These are phyloP conservation scores for Herpetomonas muscarum DNA, from an alignment of 208 protist species.

Conservation along the genomic window DNA sequence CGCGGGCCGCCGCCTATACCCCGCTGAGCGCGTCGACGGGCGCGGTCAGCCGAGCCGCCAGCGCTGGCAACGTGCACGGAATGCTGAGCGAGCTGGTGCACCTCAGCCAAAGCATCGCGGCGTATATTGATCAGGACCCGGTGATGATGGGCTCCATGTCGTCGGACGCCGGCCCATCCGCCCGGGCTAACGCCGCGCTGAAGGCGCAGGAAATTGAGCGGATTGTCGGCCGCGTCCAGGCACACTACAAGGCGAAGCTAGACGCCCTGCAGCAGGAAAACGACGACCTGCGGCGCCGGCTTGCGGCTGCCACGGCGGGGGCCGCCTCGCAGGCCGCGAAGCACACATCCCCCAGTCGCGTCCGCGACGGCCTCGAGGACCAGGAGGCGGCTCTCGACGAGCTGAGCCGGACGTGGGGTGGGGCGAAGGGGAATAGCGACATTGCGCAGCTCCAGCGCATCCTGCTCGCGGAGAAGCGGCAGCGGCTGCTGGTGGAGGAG, in stretches of 20 bases:
- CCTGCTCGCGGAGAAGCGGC: constrained; percentile 66
- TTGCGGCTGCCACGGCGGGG: constrained; percentile 6
- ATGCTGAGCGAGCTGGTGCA: constrained; percentile 63
- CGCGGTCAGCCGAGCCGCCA: constrained; percentile 5
- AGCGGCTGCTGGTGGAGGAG: constrained; percentile 81
- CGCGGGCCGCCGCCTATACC: too few relatives aligned
- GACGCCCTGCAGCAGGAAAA: constrained; percentile 32
- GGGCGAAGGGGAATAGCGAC: constrained; percentile 8
- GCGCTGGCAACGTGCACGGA: constrained; percentile 27
- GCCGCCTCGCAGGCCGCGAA: not conserved
- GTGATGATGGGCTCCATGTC: not conserved
- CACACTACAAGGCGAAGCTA: constrained; percentile 60
- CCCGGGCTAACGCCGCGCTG: constrained; percentile 38
- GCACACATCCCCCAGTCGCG: constrained; percentile 3
- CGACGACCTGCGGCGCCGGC: constrained; percentile 19
- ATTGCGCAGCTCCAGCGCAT: constrained; percentile 36
- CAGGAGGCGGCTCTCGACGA: constrained; percentile 26
- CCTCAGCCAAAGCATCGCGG: constrained; percentile 62
- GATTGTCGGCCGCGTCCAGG: constrained; percentile 75
- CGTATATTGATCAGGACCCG: constrained; percentile 41
- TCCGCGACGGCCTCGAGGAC: constrained; percentile 13
- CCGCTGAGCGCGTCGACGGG: not conserved
- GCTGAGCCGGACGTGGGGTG: constrained; percentile 15
- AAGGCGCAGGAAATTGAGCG: constrained; percentile 79
- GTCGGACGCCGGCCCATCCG: constrained; percentile 3